Evolutionary conservation across 2,329 filamentous ascomycete genomes (phyloP).

Genomic region (Nothophoma quercina): DNA sequence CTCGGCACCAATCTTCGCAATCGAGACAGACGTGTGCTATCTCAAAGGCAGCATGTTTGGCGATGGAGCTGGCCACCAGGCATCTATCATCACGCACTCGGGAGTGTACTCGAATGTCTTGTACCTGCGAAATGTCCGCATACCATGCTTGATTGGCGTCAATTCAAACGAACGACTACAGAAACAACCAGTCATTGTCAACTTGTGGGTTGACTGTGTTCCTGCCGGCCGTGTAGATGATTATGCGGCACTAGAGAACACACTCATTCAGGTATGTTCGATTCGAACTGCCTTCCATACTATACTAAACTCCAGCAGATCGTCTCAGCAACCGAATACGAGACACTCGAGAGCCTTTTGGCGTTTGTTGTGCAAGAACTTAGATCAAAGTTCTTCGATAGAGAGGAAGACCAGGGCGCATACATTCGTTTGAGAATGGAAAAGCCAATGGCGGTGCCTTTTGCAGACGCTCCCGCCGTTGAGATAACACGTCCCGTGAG

Average conservation of each 20-base stretch:
- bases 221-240: constrained; percentile 55
- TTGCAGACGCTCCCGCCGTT: constrained; percentile 74
- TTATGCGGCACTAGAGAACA: constrained; percentile 65
- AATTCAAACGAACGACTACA: constrained; percentile 72
- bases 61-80: constrained; percentile 62
- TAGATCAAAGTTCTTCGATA: constrained; percentile 48
- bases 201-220: constrained; percentile 67
- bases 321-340: constrained; percentile 53
- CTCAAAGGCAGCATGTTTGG: constrained; percentile 75
- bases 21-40: constrained; percentile 64
- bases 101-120: constrained; percentile 47
- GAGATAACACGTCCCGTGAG: constrained; percentile 58
- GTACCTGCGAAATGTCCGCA: constrained; percentile 64
- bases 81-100: constrained; percentile 36
- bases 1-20: constrained; percentile 42
- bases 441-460: constrained; percentile 76
- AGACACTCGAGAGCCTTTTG: constrained; percentile 58
- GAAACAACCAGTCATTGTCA: constrained; percentile 72
- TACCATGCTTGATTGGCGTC: constrained; percentile 75
- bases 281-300: neutral
- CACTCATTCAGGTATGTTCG: constrained; percentile 66
- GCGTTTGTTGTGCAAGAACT: constrained; percentile 51
- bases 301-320: constrained; percentile 42
- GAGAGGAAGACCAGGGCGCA: constrained; percentile 50
- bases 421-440: constrained; percentile 68